A percentile compares a stretch with the other conserved stretches of the same genome.
Evolutionary conservation across 2,329 filamentous ascomycete genomes (phyloP).

Genomic region (Cladosporium oxysporum): DNA sequence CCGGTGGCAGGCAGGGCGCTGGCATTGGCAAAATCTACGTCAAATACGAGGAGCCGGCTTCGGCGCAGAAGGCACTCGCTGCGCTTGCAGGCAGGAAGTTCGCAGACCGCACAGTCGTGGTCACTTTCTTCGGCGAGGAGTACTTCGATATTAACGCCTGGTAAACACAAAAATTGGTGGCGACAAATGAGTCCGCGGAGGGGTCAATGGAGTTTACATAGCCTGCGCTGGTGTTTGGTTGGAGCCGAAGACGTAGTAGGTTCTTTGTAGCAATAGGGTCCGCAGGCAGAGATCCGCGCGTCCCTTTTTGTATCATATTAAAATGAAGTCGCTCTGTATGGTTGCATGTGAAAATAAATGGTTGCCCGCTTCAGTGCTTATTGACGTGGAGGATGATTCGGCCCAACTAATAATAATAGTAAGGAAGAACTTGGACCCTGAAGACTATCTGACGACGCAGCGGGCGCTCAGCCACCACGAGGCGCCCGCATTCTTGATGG

Average conservation of each 20-base stretch:
- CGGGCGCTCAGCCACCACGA: conserved; percentile 6
- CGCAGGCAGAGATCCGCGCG: not conserved
- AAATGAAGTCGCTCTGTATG: not conserved
- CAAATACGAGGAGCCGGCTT: conserved; percentile 79
- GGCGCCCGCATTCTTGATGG: not conserved
- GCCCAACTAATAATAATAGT: not conserved
- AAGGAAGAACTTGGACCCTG: not conserved
- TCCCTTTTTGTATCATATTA: conserved; percentile 8
- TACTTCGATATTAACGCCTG: conserved; percentile 92
- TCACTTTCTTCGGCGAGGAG: conserved; percentile 96
- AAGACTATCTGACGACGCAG: not conserved
- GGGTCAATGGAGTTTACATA: not conserved
- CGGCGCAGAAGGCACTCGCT: conserved; percentile 79
- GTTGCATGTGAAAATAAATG: not conserved
- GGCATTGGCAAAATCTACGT: conserved; percentile 98
- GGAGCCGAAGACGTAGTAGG: not conserved
- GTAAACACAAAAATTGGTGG: conserved; percentile 51
- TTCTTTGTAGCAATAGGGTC: not conserved
- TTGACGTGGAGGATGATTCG: not conserved
- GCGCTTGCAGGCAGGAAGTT: conserved; percentile 96
- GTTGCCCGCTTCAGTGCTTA: not conserved
- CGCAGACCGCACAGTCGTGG: conserved; percentile 91
- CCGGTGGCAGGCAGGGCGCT: conserved; percentile 76
- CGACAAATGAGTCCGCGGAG: not conserved
- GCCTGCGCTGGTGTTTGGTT: not conserved